Conservation (phyloP, 106 monocot genomes). For the Posidonia australis region DNA sequence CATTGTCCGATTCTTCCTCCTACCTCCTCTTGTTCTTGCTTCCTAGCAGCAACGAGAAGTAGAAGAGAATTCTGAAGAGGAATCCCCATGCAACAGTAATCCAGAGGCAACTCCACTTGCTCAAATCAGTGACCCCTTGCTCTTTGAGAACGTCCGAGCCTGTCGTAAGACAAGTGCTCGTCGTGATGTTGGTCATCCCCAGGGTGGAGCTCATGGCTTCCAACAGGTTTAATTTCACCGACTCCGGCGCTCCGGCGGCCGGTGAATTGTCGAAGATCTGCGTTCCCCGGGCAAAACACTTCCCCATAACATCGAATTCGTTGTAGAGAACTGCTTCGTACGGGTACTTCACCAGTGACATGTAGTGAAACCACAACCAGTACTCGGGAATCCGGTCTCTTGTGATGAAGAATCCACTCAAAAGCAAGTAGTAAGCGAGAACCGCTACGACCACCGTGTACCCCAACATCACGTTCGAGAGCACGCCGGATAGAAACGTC, state of each 20-base stretch:
- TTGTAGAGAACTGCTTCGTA: constrained; percentile 77
- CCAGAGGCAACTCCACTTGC: constrained; percentile 59
- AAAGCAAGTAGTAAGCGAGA: constrained; percentile 76
- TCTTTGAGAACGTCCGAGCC: constrained; percentile 41
- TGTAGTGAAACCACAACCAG: constrained; percentile 95
- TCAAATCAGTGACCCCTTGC: constrained; percentile 51
- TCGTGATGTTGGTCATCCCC: constrained; percentile 32
- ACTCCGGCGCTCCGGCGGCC: constrained; percentile 24
- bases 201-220: constrained; percentile 38
- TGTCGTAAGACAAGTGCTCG: constrained; percentile 46
- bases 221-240: constrained; percentile 35
- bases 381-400: constrained; percentile 60
- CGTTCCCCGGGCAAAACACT: constrained; percentile 63
- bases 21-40: constrained; percentile 81
- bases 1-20: neutral
- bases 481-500: constrained; percentile 79
- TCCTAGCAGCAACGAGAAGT: constrained; percentile 52
- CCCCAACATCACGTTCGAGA: constrained; percentile 68
- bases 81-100: constrained; percentile 78
- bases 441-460: constrained; percentile 63
- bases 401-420: constrained; percentile 93
- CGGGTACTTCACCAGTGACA: constrained; percentile 93
- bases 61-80: constrained; percentile 68
- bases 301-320: constrained; percentile 50
- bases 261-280: constrained; percentile 92